A percentile compares a stretch with the other conserved stretches of the same genome.
Evolutionary conservation across 805 yeast genomes (phyloP).

Genomic region (Metschnikowia lunata): DNA sequence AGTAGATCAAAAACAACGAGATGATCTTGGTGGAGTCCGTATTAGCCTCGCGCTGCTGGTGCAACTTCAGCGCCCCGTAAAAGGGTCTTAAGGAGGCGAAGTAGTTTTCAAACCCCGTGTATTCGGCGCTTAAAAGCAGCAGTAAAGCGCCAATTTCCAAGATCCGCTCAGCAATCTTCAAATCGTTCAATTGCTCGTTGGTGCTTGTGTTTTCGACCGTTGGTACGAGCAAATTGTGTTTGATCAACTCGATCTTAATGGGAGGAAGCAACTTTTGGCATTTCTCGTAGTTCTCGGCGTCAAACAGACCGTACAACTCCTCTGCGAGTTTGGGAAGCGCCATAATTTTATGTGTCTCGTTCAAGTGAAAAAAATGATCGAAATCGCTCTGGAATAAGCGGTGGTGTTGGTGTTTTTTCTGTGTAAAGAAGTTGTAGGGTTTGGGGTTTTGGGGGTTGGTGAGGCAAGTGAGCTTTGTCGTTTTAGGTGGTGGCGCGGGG

Average conservation of each 20-base stretch:
- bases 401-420: no score
- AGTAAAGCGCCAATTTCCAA: constrained; percentile 86
- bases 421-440: no score
- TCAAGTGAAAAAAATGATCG: background rate
- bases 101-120: constrained; percentile 65
- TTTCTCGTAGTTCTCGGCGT: constrained; percentile 52
- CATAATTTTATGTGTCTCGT: constrained; percentile 26
- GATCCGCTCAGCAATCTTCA: constrained; percentile 73
- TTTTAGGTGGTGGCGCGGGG: no score
- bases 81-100: constrained; percentile 74
- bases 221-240: constrained; percentile 75
- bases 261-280: constrained; percentile 63
- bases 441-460: no score
- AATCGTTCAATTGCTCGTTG: constrained; percentile 52
- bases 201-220: constrained; percentile 28
- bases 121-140: constrained; percentile 59
- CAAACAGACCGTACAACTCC: constrained; percentile 63
- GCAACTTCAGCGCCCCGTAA: constrained; percentile 48
- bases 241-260: constrained; percentile 74
- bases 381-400: no score
- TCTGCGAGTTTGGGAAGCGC: constrained; percentile 67
- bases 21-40: constrained; percentile 55
- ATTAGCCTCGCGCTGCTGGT: constrained; percentile 31
- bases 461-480: no score
- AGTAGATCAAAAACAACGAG: constrained; percentile 69